Evolutionary conservation across 2,329 filamentous ascomycete species (phyloP).

Genomic region (Venturia carpophila): DNA sequence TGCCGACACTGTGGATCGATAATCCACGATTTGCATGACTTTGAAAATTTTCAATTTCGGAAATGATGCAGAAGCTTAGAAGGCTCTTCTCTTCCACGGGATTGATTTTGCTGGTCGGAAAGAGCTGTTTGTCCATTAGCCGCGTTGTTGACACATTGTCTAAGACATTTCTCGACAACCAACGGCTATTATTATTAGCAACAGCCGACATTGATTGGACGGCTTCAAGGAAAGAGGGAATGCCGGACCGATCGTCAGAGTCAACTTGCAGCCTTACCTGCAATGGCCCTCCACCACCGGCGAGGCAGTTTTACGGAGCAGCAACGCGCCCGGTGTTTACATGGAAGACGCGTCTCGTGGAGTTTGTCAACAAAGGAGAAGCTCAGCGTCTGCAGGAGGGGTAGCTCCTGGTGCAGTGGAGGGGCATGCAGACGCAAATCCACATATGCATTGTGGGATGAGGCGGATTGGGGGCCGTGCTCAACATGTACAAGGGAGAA

Average conservation of each 20-base stretch:
- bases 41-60: no score
- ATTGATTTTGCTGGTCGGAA: not conserved
- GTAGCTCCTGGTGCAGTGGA: not conserved
- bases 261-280: not conserved
- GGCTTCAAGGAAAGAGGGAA: not conserved
- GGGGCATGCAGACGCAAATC: not conserved
- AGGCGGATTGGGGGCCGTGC: not conserved
- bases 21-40: no score
- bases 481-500: constrained; percentile 1
- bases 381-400: not conserved
- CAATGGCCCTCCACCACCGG: not conserved
- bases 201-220: not conserved
- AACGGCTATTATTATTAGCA: not conserved
- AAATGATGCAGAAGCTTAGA: no score
- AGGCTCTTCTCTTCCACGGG: no score
- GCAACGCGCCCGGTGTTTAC: not conserved
- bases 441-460: not conserved
- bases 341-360: not conserved
- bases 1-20: no score
- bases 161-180: not conserved
- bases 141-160: not conserved
- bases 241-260: not conserved
- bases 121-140: not conserved
- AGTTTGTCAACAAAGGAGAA: not conserved
- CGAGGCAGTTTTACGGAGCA: not conserved